Percentiles rank a stretch among this genome's conserved stretches.
Conservation (phyloP, 345 rosid genomes). For the Gossypioides kirkii region DNA sequence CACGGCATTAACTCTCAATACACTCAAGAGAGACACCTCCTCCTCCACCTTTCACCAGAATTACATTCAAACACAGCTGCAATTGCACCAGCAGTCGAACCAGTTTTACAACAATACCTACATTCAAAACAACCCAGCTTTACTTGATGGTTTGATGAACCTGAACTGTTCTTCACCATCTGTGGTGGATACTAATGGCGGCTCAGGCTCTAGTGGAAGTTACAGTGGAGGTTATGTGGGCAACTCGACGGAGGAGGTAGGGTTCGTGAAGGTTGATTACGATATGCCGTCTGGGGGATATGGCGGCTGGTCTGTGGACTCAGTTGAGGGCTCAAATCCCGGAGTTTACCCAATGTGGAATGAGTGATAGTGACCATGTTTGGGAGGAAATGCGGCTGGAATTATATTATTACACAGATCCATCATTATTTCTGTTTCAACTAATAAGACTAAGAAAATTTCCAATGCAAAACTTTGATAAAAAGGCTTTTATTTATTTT, state of each 20-base stretch:
- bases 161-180: slow-evolving; percentile 30
- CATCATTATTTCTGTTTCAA: background rate
- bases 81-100: slow-evolving; percentile 57
- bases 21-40: slow-evolving; percentile 30
- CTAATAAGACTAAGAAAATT: background rate
- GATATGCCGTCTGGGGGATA: slow-evolving; percentile 69
- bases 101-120: slow-evolving; percentile 57
- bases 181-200: slow-evolving; percentile 34
- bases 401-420: background rate
- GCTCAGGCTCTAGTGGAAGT: slow-evolving; percentile 33
- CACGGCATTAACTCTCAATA: slow-evolving; percentile 59
- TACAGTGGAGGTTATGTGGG: slow-evolving; percentile 55
- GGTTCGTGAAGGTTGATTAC: slow-evolving; percentile 78
- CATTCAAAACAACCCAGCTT: slow-evolving; percentile 57
- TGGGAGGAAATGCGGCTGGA: background rate
- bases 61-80: slow-evolving; percentile 76
- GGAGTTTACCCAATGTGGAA: slow-evolving; percentile 90
- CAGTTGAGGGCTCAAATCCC: slow-evolving; percentile 71
- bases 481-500: background rate
- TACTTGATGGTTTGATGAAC: slow-evolving; percentile 65
- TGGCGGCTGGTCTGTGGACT: slow-evolving; percentile 65
- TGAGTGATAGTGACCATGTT: slow-evolving; percentile 29
- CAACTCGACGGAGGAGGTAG: slow-evolving; percentile 45
- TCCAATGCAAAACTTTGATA: slow-evolving; percentile 2
- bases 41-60: slow-evolving; percentile 45